Evolutionary conservation across 73 alveolate species (phyloP), one percentile per base, ranked within the genome.

Genomic region (Halteria grandinella): DNA sequence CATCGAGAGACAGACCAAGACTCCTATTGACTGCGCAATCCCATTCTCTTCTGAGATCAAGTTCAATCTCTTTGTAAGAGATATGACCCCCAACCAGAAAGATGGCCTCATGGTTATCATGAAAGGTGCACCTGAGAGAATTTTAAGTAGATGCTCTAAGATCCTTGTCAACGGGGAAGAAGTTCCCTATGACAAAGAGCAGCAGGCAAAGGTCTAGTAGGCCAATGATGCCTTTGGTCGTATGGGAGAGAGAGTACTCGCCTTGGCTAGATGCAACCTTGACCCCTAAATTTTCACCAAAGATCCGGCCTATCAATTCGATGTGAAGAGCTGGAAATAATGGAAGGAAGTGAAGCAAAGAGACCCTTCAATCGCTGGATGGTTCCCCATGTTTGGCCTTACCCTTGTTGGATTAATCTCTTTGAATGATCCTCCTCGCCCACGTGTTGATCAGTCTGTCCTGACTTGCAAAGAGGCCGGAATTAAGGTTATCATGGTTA

Each of bases 61-160:
- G 50, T 75, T 60, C 64, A 52, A 50, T 27, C 40, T 64, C 50
- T 75, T 60, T 39, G 43, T 75, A 28, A 60, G 82, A 62, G 66
- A 75, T 50, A 62, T 62, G 78, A 41, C 36, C 63, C 2, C 14
- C 4, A 3, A 25, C 4, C 36, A 62, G 43, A 60, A 62, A 24
- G 63, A 62, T 21, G 54, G 55, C 62, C 58, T 74, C 8, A 21
- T 77, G 82, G 79, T 95, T 12, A 83, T 95, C 82, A 73, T 95
- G 90, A 96, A 96, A 75, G 99, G 99, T n/a, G 99, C 98, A 28
- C 99, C 99, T 7, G 99, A 94, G 62, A 77, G 96, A 77, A 89
- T 96, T n/a, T 88, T 95, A 92, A 84, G 85, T 36, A 70, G 94
- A 76, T 92, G 99, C 75, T n/a, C 34, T 14, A 53, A 59, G 36